Evolutionary conservation across 257 asterid species (phyloP), one percentile per base, ranked within the genome.

Genomic region (Echium plantagineum): DNA sequence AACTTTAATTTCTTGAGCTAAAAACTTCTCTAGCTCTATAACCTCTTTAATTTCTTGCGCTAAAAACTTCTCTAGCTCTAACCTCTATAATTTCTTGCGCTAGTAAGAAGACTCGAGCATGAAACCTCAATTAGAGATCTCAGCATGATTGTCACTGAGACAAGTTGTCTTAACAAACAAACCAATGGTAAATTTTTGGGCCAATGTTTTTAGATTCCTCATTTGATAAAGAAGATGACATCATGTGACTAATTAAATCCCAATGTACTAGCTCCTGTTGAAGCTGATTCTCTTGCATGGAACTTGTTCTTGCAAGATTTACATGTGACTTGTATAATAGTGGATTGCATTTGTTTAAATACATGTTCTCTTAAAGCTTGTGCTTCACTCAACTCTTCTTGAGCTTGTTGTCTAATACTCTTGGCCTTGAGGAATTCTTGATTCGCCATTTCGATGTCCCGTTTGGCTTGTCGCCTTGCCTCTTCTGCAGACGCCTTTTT

Each of bases 361-460:
- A 95, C 94, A 30, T 81, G 76, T 24, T 85, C 80, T 48, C 74
- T 85, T 47, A 80, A 63, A 12, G 84, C 72, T 35, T 71, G 74
- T 13, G 98, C 96, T 62, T 73, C 80, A 17, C 77, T 81, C 52
- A 87, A 58, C 65, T 90, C 95, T 46, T 66, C 80, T 67, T 63
- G 79, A 4, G 98, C 94, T 62, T 85, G 95, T 69, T 78, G 91
- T 60, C 96, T 69, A 13, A 90, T 83, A 15, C 86, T 77, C 67
- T 87, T 90, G 2, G 98, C 95, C 26, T 83, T 83, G 0, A 78
- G 74, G 22, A 87, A 83, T 54, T 90, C 96, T 59, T 63, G 70
- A 80, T 90, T 96, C 6, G 95, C 97, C 55, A 70, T 13, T 69
- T 83, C 96, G 2, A 84, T 75, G 71, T 84, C 94, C 32, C 89